Evolutionary conservation across 2,329 filamentous ascomycete species (phyloP).

Genomic region (Thyridium curvatum): DNA sequence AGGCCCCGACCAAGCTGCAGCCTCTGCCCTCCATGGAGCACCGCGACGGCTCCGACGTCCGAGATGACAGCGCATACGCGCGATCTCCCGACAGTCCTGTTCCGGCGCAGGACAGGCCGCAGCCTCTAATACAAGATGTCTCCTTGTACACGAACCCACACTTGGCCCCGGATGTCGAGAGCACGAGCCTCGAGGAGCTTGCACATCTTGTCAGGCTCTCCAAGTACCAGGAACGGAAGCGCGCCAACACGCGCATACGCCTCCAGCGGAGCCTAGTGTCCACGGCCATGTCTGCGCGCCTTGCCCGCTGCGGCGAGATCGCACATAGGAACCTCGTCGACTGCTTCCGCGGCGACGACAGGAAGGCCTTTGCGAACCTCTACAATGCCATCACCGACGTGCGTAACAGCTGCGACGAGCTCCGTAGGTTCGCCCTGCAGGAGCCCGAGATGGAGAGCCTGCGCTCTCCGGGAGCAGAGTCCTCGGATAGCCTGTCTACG

Average conservation of each 20-base stretch:
- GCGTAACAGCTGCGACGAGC: slow-evolving; percentile 68
- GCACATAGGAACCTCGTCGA: slow-evolving; percentile 72
- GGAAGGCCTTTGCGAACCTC: slow-evolving; percentile 66
- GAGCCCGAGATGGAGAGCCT: slow-evolving; percentile 65
- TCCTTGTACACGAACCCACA: slow-evolving; percentile 60
- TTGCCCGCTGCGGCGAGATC: slow-evolving; percentile 68
- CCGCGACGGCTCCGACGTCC: slow-evolving; percentile 13
- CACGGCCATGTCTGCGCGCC: slow-evolving; percentile 66
- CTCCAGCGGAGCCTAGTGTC: slow-evolving; percentile 70
- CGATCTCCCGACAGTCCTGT: too few relatives aligned
- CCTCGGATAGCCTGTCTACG: slow-evolving; percentile 44
- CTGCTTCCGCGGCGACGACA: slow-evolving; percentile 72
- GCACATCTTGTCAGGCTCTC: slow-evolving; percentile 72
- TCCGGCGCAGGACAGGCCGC: slow-evolving; percentile 17
- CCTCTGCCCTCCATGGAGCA: slow-evolving; percentile 14
- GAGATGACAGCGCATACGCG: slow-evolving; percentile 5
- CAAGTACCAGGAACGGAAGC: slow-evolving; percentile 77
- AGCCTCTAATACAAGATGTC: slow-evolving; percentile 57
- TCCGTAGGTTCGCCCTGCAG: slow-evolving; percentile 62
- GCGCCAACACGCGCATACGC: slow-evolving; percentile 64
- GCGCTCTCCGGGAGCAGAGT: slow-evolving; percentile 42
- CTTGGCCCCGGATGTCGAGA: slow-evolving; percentile 53
- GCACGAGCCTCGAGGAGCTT: slow-evolving; percentile 69
- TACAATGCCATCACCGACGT: slow-evolving; percentile 77
- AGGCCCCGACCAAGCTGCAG: slow-evolving; percentile 25